Base-by-base conservation (phyloP, 352 stramenopile species). In the Pythium rhizo-oryzae region DNA sequence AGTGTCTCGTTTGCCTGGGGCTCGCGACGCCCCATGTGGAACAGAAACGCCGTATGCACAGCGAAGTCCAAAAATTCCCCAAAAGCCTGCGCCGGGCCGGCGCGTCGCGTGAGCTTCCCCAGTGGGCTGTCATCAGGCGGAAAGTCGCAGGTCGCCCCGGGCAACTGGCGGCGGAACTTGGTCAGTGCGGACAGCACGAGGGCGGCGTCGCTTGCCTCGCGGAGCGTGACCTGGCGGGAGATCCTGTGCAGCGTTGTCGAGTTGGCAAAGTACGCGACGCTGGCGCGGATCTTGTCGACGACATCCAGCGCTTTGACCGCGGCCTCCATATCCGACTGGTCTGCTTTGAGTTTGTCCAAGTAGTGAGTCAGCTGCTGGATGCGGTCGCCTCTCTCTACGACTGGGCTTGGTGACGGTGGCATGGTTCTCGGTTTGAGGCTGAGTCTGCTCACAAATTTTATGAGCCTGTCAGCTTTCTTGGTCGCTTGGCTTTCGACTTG, bases 91-190 rank as follows among this genome's bases (percentile, higher is more conserved):
- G 16, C 35, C 21, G 52, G 52, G 39, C 52, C 35, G 2, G 52
- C 30, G 9, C 35, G 35, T 30, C 18, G 24, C 49, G 18, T 39
- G 49, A 55, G 49, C 49, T 55, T 18, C 35, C 49, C 49, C 8
- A 55, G 7, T 7, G 49, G 9, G 25, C 8, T 55, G 13, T 19
- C 21, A 24, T 55, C 24, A 7, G 25, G 11, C 12, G 23, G 4
- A 24, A 55, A 9, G 12, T 55, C 49, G 4, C 49, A 24, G 9
- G 49, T 55, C 49, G 24, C 9, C 49, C 9, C 23, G 19, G 57
- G 57, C 5, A 54, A 23, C 25, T 54, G 57, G 23, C 57, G 41
- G 24, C 54, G 25, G 19, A 63, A 63, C 23, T 63, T 63, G 23
- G 19, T 63, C 23, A 63, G 41, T 0, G 39, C 19, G 19, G 54